Conservation (phyloP, 192 early-diverging fungal genomes). For the Coemansia sp. region DNA sequence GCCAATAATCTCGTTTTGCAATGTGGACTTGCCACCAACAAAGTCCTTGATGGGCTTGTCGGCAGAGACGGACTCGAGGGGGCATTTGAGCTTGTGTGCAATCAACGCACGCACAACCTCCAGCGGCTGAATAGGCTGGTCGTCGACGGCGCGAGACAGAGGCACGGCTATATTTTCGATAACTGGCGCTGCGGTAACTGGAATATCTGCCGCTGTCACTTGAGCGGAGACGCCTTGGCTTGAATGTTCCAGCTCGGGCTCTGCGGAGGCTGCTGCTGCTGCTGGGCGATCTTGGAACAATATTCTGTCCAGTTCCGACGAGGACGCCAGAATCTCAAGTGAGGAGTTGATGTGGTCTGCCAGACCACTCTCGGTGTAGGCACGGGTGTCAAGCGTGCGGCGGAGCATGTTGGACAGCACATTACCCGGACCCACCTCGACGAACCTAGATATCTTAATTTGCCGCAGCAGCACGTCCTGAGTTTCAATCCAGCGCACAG, state of each 20-base stretch:
- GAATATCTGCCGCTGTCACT: background rate
- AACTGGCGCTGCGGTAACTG: conserved; percentile 69
- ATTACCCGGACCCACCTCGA: conserved; percentile 90
- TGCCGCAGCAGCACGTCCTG: conserved; percentile 89
- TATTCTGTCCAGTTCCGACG: conserved; percentile 62
- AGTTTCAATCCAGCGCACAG: conserved; percentile 97
- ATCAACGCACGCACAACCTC: conserved; percentile 84
- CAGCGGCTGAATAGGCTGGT: conserved; percentile 76
- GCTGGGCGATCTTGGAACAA: conserved; percentile 49
- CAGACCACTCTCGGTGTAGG: background rate
- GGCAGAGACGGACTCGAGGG: conserved; percentile 69
- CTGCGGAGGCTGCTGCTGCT: too few relatives aligned
- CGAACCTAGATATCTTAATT: conserved; percentile 81
- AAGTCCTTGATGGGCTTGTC: conserved; percentile 69
- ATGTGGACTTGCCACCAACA: conserved; percentile 91
- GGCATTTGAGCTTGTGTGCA: conserved; percentile 88
- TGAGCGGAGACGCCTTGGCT: background rate
- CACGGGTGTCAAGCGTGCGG: conserved; percentile 69
- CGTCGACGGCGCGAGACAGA: conserved; percentile 62
- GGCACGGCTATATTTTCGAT: conserved; percentile 55
- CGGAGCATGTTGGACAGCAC: conserved; percentile 91
- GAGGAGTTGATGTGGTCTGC: background rate
- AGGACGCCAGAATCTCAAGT: conserved; percentile 74
- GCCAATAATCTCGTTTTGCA: conserved; percentile 97
- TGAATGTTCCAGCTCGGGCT: background rate